Conservation (phyloP, 768 basidiomycete genomes). For the Tylopilus subfusipes region DNA sequence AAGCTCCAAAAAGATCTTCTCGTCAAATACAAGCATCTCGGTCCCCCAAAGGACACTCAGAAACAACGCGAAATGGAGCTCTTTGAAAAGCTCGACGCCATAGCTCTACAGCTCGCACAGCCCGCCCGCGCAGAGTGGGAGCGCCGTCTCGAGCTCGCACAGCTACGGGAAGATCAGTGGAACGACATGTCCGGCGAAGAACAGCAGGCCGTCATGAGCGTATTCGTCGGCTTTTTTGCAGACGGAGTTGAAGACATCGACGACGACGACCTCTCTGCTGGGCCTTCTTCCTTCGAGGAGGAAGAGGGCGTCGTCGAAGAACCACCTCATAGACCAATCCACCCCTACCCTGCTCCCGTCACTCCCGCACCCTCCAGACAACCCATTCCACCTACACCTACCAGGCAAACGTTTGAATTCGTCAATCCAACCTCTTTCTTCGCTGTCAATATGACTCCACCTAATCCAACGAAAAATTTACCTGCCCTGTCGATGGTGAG, state of each 20-base stretch:
- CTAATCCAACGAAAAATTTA: constrained; percentile 25
- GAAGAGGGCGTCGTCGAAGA: constrained; percentile 21
- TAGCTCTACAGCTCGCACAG: constrained; percentile 24
- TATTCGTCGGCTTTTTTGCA: constrained; percentile 29
- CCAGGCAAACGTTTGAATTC: constrained; percentile 22
- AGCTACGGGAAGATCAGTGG: constrained; percentile 31
- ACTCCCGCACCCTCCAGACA: constrained; percentile 9
- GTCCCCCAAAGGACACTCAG: constrained; percentile 24
- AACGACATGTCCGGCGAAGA: constrained; percentile 31
- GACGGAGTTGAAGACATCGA: constrained; percentile 27
- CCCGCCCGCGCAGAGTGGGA: constrained; percentile 35
- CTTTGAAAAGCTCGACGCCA: constrained; percentile 21
- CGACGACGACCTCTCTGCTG: constrained; percentile 3
- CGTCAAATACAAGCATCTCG: constrained; percentile 30
- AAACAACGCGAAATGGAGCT: constrained; percentile 29
- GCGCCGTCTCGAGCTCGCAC: constrained; percentile 29
- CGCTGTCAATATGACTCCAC: constrained; percentile 16
- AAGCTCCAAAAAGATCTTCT: constrained; percentile 31
- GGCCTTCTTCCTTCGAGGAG: constrained; percentile 17
- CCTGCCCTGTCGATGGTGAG: constrained; percentile 32
- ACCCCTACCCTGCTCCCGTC: background rate
- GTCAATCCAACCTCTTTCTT: constrained; percentile 30
- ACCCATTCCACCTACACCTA: constrained; percentile 19
- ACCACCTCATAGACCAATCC: constrained; percentile 2
- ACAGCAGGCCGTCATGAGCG: constrained; percentile 29